Base-by-base conservation (phyloP, 202 grass and related monocot genomes). In the Setaria italica region DNA sequence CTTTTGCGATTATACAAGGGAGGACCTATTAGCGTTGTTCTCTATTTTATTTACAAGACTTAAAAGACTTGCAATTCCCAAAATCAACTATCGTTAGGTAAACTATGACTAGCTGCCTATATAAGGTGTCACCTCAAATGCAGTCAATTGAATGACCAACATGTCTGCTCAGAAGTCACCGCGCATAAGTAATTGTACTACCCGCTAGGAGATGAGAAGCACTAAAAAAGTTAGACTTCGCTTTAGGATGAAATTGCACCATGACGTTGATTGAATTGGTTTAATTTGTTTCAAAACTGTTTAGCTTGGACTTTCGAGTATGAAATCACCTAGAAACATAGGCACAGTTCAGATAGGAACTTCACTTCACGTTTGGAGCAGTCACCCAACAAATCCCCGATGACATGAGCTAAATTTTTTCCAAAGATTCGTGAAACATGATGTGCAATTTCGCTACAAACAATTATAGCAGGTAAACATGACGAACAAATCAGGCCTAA, bases 351-450 rank as follows among this genome's bases (percentile, higher is more conserved):
- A 5, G 12, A 42, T 21, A 9, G 3, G 19, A 77, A 42, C 54
- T 59, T 76, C 73, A 74, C 11, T 63, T 29, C 25, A 30, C 10
- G 3, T 62, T 13, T 62, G 25, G 25, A 62, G 25, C 25, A 32
- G 0, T 29, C 9, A 30, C 4, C 29, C 46, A 51, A 50, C 17
- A 57, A 21, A 76, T 57, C 73, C 19, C 19, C 5, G 1, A 25
- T 25, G 53, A 39, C 19, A 37, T 58, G 19, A 12, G 32, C 32
- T 10, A 1, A 53, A 20, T 9, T 39, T 25, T 15, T 4, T 39
- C 57, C 41, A 32, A 6, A 49, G 59, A 53, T 68, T 42, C 63
- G 63, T 80, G 78, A 80, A 80, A 13, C 78, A 56, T 6, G 64
- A 81, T 7, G 34, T 41, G 19, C 46, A 54, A 55, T 3, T 42